Conservation (phyloP, 2,329 filamentous ascomycete genomes). For the Xylariaceae sp. region DNA sequence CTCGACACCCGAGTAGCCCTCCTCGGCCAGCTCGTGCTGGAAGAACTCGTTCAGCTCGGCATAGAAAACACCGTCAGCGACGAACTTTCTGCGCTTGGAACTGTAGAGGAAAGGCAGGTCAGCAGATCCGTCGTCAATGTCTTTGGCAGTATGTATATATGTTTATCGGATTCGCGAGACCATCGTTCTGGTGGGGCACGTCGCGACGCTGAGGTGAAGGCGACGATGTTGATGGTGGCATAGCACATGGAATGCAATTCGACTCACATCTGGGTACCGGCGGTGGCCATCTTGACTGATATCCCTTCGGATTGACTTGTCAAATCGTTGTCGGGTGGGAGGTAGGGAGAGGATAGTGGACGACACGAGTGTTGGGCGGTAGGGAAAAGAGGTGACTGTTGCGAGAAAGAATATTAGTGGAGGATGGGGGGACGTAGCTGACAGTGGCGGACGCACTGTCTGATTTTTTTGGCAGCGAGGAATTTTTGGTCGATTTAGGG, state of each 20-base stretch:
- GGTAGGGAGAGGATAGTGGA: conserved; percentile 18
- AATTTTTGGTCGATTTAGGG: conserved; percentile 30
- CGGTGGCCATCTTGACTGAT: conserved; percentile 53
- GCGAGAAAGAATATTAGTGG: conserved; percentile 19
- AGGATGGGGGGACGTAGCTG: conserved; percentile 22
- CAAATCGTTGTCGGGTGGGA: conserved; percentile 31
- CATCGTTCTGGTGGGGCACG: conserved; percentile 6
- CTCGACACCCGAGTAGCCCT: conserved; percentile 99
- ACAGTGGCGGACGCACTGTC: conserved; percentile 25
- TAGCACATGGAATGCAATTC: not conserved
- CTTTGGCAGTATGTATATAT: no score
- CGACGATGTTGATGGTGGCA: no score
- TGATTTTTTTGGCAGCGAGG: conserved; percentile 26
- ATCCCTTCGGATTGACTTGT: conserved; percentile 33
- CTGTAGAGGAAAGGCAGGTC: conserved; percentile 40
- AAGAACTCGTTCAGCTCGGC: conserved; percentile 99
- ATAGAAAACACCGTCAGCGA: conserved; percentile 99
- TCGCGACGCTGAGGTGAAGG: conserved; percentile 5
- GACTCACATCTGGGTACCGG: conserved; percentile 58
- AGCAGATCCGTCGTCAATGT: not conserved
- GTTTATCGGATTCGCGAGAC: not conserved
- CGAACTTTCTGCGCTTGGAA: conserved; percentile 92
- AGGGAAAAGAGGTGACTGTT: conserved; percentile 9
- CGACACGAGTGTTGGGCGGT: conserved; percentile 21
- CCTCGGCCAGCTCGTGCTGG: conserved; percentile 99